Evolutionary conservation across 306 rosid species (phyloP), one percentile per base, ranked within the genome.

Genomic region (Mimosa pudica): DNA sequence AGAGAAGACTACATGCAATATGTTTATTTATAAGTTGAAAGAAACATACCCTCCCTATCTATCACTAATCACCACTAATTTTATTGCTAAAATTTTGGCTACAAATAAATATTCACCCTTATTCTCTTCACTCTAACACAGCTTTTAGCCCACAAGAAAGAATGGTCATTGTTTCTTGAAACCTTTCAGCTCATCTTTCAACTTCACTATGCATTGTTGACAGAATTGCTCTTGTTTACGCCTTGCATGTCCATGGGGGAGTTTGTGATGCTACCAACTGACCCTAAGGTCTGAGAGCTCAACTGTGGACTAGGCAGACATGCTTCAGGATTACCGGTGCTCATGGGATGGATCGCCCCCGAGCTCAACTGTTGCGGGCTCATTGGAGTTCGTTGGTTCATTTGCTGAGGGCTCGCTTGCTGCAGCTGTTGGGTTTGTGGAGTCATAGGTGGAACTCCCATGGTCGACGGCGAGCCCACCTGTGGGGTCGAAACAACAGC

Each of bases 221-320:
- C 88, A 77, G 95, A 94, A 81, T 87, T 95, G 77, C 93, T 87
- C 84, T 92, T 90, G 89, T 93, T 95, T 8, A 87, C 96, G 84
- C 94, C 98, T 82, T 93, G 99, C 88, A 95, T 85, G 71, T 93
- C 99, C 99, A 95, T 89, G 5, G 96, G 94, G 67, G 99, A 95
- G 86, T 93, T 88, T 13, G 86, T 45, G 77, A 87, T 87, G 62
- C 88, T 87, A 70, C 92, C 46, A 57, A 92, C 94, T 12, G 98
- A 92, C 46, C 97, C 98, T 46, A 87, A 90, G 62, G 98, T 92
- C 86, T 94, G 98, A 73, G 98, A 94, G 83, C 97, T 94, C 88
- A 92, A 86, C 89, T 90, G 98, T 70, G 98, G 97, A 84, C 98
- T 94, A 2, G 97, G 92, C 0, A 98, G 99, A 87, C 98, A 95